Evolutionary conservation across 1,139 yeast species (phyloP).

Genomic region (Suhomyces bokatorum): DNA sequence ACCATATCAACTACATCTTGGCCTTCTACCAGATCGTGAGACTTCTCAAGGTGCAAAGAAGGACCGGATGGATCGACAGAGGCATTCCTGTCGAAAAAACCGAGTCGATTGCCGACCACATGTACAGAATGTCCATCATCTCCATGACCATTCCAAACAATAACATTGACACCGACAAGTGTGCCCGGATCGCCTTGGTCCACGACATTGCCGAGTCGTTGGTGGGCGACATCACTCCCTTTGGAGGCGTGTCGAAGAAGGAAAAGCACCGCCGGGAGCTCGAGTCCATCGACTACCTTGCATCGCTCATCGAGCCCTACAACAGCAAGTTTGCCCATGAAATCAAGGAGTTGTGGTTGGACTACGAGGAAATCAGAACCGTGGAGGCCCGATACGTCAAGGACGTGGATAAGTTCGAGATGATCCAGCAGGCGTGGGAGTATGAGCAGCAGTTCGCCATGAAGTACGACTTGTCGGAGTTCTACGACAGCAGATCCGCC

Average conservation of each 20-base stretch:
- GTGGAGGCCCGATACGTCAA: constrained; percentile 88
- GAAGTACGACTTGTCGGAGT: constrained; percentile 62
- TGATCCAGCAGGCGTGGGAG: constrained; percentile 87
- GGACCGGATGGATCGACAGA: constrained; percentile 94
- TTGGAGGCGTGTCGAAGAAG: constrained; percentile 62
- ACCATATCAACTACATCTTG: constrained; percentile 50
- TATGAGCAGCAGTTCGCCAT: constrained; percentile 70
- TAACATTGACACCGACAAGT: constrained; percentile 43
- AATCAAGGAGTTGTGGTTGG: constrained; percentile 76
- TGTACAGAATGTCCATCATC: constrained; percentile 93
- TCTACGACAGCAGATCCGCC: constrained; percentile 60
- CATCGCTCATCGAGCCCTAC: constrained; percentile 62
- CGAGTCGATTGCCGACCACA: constrained; percentile 90
- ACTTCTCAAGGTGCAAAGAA: constrained; percentile 71
- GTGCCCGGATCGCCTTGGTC: constrained; percentile 83
- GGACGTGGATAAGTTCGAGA: constrained; percentile 92
- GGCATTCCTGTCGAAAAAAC: constrained; percentile 51
- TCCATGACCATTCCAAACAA: constrained; percentile 64
- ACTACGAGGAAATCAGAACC: constrained; percentile 82
- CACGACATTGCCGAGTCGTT: constrained; percentile 94
- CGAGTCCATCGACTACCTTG: constrained; percentile 67
- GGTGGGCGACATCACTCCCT: constrained; percentile 95
- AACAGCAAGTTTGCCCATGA: constrained; percentile 65
- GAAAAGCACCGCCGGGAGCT: constrained; percentile 83
- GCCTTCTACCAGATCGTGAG: constrained; percentile 79